Percentiles rank a stretch among this genome's conserved stretches.
Conservation (phyloP, 2,329 filamentous ascomycete genomes). For the Diplodia corticola region DNA sequence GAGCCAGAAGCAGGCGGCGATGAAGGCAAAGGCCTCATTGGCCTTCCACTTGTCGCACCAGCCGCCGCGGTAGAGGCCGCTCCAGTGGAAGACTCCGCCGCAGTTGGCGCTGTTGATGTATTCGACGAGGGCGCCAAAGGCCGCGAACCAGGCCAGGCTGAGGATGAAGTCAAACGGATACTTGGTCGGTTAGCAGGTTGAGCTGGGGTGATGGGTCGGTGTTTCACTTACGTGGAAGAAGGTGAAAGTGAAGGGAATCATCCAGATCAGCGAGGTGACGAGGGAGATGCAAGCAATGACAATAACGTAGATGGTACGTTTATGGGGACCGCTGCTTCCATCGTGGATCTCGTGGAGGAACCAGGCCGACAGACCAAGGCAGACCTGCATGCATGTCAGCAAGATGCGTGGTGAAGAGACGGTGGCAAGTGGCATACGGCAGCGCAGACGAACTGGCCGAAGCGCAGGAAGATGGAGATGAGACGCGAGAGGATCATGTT, state of each 20-base stretch:
- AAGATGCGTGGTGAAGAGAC: neutral
- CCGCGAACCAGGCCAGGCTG: slow-evolving; percentile 68
- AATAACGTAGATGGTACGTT: slow-evolving; percentile 73
- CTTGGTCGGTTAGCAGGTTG: neutral
- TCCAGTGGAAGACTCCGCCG: slow-evolving; percentile 52
- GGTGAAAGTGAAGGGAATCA: slow-evolving; percentile 67
- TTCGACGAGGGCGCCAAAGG: slow-evolving; percentile 58
- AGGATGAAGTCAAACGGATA: slow-evolving; percentile 72
- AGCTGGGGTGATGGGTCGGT: no score
- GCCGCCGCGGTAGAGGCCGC: slow-evolving; percentile 50
- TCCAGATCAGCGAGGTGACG: slow-evolving; percentile 68
- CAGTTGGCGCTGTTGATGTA: slow-evolving; percentile 32
- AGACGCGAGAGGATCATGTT: slow-evolving; percentile 53
- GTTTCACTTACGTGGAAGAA: slow-evolving; percentile 55
- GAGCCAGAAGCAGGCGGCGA: slow-evolving; percentile 71
- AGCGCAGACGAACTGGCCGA: slow-evolving; percentile 68
- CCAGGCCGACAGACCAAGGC: slow-evolving; percentile 67
- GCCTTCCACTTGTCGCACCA: slow-evolving; percentile 71
- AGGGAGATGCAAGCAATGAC: slow-evolving; percentile 70
- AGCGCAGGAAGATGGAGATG: slow-evolving; percentile 58
- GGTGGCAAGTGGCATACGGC: slow-evolving; percentile 49
- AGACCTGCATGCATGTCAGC: slow-evolving; percentile 41
- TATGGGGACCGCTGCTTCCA: slow-evolving; percentile 48
- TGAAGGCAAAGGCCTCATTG: slow-evolving; percentile 69
- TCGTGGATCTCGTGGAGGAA: slow-evolving; percentile 57